A percentile compares a stretch with the other conserved stretches of the same genome.
Conservation (phyloP, 768 basidiomycete species). For the Lentinula boryana region DNA sequence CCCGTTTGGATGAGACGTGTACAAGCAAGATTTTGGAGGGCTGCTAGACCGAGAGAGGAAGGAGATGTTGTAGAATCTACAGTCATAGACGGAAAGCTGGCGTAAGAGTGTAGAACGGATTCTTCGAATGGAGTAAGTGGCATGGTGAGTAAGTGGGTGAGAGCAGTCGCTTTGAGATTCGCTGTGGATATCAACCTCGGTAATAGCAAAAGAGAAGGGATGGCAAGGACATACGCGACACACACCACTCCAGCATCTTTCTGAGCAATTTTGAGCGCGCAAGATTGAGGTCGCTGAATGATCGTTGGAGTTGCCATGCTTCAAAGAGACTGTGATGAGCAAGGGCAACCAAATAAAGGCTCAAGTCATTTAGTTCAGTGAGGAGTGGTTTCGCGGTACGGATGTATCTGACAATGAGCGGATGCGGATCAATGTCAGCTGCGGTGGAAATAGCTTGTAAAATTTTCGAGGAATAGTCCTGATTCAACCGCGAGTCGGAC, state of each 20-base stretch:
- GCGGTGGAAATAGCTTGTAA: slow-evolving; percentile 55
- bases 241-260: slow-evolving; percentile 61
- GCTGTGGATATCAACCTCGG: slow-evolving; percentile 31
- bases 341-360: slow-evolving; percentile 63
- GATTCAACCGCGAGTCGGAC: slow-evolving; percentile 67
- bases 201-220: neutral
- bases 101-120: slow-evolving; percentile 46
- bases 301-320: slow-evolving; percentile 73
- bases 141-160: slow-evolving; percentile 58
- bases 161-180: slow-evolving; percentile 47
- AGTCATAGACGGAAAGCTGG: slow-evolving; percentile 23
- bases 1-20: slow-evolving; percentile 73
- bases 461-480: slow-evolving; percentile 76
- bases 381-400: slow-evolving; percentile 70
- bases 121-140: slow-evolving; percentile 67
- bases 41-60: slow-evolving; percentile 42
- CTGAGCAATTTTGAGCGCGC: slow-evolving; percentile 49
- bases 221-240: slow-evolving; percentile 50
- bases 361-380: slow-evolving; percentile 63
- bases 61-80: slow-evolving; percentile 41
- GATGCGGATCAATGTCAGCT: slow-evolving; percentile 34
- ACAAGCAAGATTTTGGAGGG: slow-evolving; percentile 74
- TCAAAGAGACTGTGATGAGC: slow-evolving; percentile 58
- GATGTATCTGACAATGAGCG: slow-evolving; percentile 67
- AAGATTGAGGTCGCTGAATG: slow-evolving; percentile 54